These are phyloP conservation scores for Pestalotiopsis sp. DNA, from an alignment of 2,329 filamentous ascomycete species.

Conservation along the genomic window DNA sequence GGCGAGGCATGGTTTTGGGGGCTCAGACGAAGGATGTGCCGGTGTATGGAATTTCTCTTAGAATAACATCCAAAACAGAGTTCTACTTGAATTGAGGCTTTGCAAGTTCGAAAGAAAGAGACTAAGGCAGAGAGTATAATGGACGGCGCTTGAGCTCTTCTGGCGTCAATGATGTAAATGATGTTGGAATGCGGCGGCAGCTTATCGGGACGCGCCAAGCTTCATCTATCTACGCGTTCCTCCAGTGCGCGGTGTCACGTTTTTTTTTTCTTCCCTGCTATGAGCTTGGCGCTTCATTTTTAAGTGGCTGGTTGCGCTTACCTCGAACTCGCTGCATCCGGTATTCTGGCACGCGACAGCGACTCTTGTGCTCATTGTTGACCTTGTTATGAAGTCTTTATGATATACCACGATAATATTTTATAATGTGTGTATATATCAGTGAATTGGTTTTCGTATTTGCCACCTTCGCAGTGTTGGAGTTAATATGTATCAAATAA, in stretches of 20 bases:
- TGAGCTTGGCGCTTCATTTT: not conserved
- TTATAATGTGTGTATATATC: too few relatives aligned
- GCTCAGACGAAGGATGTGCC: not conserved
- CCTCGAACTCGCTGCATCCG: not conserved
- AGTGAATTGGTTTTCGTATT: too few relatives aligned
- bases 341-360: not conserved
- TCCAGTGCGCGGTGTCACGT: not conserved
- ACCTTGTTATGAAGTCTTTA: too few relatives aligned
- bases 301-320: not conserved
- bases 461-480: too few relatives aligned
- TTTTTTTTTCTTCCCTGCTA: not conserved
- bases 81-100: not conserved
- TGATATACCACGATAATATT: too few relatives aligned
- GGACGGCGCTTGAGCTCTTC: not conserved
- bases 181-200: not conserved
- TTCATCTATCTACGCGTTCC: not conserved
- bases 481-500: too few relatives aligned
- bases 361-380: too few relatives aligned
- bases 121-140: not conserved
- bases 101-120: not conserved
- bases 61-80: not conserved
- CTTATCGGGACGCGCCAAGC: not conserved
- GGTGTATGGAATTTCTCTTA: not conserved
- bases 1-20: constrained; percentile 10
- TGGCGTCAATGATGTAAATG: not conserved